Conservation (phyloP, 2,329 filamentous ascomycete species). For the Aspergillus arachidicola region DNA sequence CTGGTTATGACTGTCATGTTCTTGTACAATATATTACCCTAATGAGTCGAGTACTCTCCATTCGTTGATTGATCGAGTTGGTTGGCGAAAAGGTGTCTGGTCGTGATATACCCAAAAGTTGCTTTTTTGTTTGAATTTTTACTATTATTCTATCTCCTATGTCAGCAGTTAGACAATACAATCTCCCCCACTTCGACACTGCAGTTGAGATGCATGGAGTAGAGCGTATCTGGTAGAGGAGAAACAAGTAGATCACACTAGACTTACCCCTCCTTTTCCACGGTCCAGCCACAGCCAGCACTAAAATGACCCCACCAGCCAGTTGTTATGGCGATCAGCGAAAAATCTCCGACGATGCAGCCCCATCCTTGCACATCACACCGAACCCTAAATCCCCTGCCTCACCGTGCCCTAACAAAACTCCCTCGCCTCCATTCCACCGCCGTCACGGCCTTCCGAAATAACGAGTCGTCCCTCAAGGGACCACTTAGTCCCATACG, state of each 20-base stretch:
- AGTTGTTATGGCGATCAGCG: neutral
- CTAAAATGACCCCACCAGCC: neutral
- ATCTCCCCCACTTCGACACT: neutral
- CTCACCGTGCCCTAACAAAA: neutral
- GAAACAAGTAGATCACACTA: neutral
- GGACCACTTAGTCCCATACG: neutral
- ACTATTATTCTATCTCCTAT: neutral
- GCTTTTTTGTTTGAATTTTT: neutral
- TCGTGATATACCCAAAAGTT: constrained; percentile 6
- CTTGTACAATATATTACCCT: constrained; percentile 9
- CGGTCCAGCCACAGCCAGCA: neutral
- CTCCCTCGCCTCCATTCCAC: neutral
- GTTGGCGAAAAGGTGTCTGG: constrained; percentile 1
- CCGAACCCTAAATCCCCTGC: neutral
- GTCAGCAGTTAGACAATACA: neutral
- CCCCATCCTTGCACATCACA: constrained; percentile 1
- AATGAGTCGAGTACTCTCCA: constrained; percentile 5
- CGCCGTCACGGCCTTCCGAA: neutral
- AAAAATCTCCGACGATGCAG: neutral
- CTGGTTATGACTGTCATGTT: constrained; percentile 11
- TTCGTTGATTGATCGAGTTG: constrained; percentile 2
- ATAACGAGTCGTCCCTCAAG: neutral
- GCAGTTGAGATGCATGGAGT: neutral
- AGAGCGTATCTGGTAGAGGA: neutral
- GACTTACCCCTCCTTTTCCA: neutral